phyloP scores from a whole-genome alignment of 345 rosid genomes.

The thale cress (Arabidopsis thaliana) region DNA sequence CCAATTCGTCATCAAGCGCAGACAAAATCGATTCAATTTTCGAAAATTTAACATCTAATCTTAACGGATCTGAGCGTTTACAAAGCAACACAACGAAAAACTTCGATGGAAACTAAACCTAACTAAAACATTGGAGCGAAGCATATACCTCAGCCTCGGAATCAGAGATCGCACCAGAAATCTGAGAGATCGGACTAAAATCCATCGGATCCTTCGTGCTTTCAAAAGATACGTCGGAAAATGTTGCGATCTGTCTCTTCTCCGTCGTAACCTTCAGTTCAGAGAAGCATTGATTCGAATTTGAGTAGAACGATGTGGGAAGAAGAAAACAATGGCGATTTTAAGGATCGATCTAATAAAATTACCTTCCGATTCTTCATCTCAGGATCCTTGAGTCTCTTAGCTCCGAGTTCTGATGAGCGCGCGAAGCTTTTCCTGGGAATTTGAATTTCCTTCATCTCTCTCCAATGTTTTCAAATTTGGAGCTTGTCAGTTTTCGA shows the following conservation, averaged over 20 bases:
- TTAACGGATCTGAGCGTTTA: slow-evolving; percentile 15
- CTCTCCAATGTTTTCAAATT: slow-evolving; percentile 25
- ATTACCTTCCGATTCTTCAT: slow-evolving; percentile 44
- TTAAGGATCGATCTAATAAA: neutral
- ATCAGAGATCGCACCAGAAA: slow-evolving; percentile 37
- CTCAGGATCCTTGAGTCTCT: slow-evolving; percentile 37
- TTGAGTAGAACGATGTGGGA: neutral
- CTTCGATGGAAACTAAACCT: slow-evolving; percentile 21
- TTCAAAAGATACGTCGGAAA: slow-evolving; percentile 37
- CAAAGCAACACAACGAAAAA: slow-evolving; percentile 7
- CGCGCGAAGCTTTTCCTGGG: slow-evolving; percentile 43
- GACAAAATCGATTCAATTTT: slow-evolving; percentile 1
- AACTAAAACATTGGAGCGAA: slow-evolving; percentile 18
- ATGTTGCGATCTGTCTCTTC: slow-evolving; percentile 43
- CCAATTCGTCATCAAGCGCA: neutral
- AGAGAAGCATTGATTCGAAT: slow-evolving; percentile 20
- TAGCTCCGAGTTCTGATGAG: slow-evolving; percentile 33
- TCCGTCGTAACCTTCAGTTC: slow-evolving; percentile 33
- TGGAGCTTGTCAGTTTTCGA: slow-evolving; percentile 6
- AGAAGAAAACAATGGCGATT: slow-evolving; percentile 26
- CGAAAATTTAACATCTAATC: slow-evolving; percentile 8
- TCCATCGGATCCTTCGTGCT: slow-evolving; percentile 29
- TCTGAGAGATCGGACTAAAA: slow-evolving; percentile 28
- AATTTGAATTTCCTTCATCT: slow-evolving; percentile 48
- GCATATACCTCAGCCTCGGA: slow-evolving; percentile 45